Evolutionary conservation across 306 rosid species (phyloP), one percentile per base, ranked within the genome.

Genomic region (Cicer judaicum): DNA sequence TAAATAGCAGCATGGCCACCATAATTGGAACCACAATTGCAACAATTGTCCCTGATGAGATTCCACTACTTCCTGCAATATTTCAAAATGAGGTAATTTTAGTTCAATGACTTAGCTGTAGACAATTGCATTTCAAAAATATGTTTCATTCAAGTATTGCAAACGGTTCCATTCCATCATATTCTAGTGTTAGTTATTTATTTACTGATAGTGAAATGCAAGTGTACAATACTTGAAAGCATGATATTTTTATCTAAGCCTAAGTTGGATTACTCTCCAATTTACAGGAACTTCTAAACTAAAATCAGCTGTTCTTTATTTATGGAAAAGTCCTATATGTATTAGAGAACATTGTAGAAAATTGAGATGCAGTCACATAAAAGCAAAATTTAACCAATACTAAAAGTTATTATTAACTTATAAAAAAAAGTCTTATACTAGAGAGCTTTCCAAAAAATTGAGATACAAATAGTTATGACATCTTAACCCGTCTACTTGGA

Each of bases 1-100:
- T 21, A 2, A 82, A 66, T 75, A 82, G 78, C 29, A 50, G 55
- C 2, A 57, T 0, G 6, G 40, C 71, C 47, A 80, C 82, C 39
- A 54, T 43, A 79, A 84, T 66, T 10, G 90, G 90, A 36, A 82
- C 67, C 67, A 43, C 50, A 60, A 84, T 74, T 3, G 83, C 88
- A 21, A 82, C 41, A 77, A 77, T 60, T 69, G 80, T 7, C 39
- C 64, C 15, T 2, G 40, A 24, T 8, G 75, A 15, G 18, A 70
- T 36, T 5, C 64, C 75, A 14, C 70, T 77, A 39, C 69, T 70
- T 46, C 81, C 90, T 87, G 85, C 69, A 43, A 10, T 64, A 63
- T 39, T 46, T 14, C 67, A n/a, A 54, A 54, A 18, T 54, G 60
- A 15, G 21, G 34, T 54, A n/a, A 7, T 14, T 50, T 5, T 50